A percentile compares a stretch with the other conserved stretches of the same genome.
Evolutionary conservation across 2,329 filamentous ascomycete genomes (phyloP).

Genomic region (Rugonectria rugulosa): DNA sequence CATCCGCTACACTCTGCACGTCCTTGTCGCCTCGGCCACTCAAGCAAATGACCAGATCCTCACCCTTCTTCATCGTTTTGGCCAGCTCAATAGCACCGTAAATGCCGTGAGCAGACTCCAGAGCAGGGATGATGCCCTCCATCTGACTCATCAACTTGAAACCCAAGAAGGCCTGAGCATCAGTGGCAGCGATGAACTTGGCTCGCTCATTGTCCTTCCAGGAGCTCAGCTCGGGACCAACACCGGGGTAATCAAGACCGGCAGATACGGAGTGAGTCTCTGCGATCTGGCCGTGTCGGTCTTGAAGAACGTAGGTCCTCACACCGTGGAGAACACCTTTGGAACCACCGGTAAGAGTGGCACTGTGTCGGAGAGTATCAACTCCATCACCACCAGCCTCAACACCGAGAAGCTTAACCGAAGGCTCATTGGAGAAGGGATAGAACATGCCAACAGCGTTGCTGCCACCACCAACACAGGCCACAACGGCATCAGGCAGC

Average conservation of each 20-base stretch:
- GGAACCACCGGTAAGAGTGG: constrained; percentile 83
- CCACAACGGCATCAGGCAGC: constrained; percentile 94
- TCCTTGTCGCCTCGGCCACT: constrained; percentile 97
- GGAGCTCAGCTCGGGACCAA: constrained; percentile 87
- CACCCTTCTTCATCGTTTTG: constrained; percentile 86
- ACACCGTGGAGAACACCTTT: constrained; percentile 97
- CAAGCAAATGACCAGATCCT: constrained; percentile 93
- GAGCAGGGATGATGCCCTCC: constrained; percentile 95
- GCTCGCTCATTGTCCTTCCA: constrained; percentile 94
- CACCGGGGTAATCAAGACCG: constrained; percentile 95
- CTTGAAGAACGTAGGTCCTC: constrained; percentile 92
- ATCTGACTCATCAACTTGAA: constrained; percentile 86
- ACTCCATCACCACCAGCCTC: constrained; percentile 95
- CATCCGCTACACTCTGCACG: constrained; percentile 96
- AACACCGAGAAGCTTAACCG: constrained; percentile 89
- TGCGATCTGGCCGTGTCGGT: constrained; percentile 89
- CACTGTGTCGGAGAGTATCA: constrained; percentile 84
- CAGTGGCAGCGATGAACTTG: constrained; percentile 89
- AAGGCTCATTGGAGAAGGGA: constrained; percentile 85
- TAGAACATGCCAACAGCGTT: constrained; percentile 99
- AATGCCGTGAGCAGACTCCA: constrained; percentile 93
- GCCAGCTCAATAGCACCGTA: constrained; percentile 89
- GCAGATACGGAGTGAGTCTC: constrained; percentile 98
- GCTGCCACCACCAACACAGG: constrained; percentile 93
- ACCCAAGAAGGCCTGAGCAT: constrained; percentile 86